These are phyloP conservation scores for Nicotiana benthamiana DNA, from an alignment of 257 asterid genomes.

Conservation along the genomic window DNA sequence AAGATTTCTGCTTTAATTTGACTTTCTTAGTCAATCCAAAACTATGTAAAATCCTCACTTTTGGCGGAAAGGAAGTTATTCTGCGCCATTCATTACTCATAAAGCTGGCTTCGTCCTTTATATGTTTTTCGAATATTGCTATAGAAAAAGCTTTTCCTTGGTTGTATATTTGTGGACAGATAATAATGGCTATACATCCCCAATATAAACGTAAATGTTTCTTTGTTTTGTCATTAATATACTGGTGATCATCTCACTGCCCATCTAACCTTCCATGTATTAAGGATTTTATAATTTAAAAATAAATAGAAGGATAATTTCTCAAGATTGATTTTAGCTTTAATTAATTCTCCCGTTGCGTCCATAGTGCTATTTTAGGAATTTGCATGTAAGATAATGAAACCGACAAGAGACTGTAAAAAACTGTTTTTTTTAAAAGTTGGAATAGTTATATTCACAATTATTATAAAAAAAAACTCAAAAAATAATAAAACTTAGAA, in stretches of 20 bases:
- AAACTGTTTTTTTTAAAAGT: too few relatives aligned
- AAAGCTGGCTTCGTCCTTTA: not conserved
- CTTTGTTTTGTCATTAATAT: too few relatives aligned
- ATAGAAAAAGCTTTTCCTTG: not conserved
- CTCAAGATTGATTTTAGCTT: not conserved
- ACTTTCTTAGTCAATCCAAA: not conserved
- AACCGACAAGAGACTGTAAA: not conserved
- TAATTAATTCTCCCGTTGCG: not conserved
- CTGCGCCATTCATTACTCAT: not conserved
- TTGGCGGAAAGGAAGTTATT: not conserved
- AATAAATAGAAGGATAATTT: too few relatives aligned
- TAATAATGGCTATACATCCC: not conserved
- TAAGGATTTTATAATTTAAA: too few relatives aligned
- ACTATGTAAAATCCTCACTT: not conserved
- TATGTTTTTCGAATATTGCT: not conserved
- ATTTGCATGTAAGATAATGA: not conserved
- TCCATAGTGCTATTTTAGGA: not conserved
- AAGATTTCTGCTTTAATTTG: not conserved
- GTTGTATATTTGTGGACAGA: not conserved
- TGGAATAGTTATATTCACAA: too few relatives aligned
- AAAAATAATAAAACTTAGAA: too few relatives aligned
- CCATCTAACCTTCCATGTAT: too few relatives aligned
- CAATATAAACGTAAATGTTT: too few relatives aligned
- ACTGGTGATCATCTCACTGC: too few relatives aligned
- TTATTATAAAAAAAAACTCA: too few relatives aligned